phyloP scores from a whole-genome alignment of 176 grass and related monocot species.

The Puya raimondii region DNA sequence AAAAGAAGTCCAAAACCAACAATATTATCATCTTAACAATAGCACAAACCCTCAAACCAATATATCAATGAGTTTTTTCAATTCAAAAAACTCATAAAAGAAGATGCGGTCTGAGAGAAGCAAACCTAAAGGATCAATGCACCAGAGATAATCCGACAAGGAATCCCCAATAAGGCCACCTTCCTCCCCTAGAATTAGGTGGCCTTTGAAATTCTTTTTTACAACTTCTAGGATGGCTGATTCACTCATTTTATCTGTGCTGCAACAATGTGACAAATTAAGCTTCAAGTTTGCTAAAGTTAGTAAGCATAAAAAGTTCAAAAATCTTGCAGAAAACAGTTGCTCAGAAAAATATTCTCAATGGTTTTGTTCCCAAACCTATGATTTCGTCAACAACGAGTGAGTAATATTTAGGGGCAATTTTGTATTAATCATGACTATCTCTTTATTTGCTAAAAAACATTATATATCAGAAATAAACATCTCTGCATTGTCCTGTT shows the following conservation, averaged over 20 bases:
- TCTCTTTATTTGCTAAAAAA: too few relatives aligned
- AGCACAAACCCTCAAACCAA: not conserved
- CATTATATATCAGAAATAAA: too few relatives aligned
- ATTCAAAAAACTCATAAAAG: not conserved
- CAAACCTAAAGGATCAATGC: slow-evolving; percentile 96
- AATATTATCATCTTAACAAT: not conserved
- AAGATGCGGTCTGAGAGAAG: slow-evolving; percentile 10
- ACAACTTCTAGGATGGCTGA: slow-evolving; percentile 84
- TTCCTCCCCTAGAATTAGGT: slow-evolving; percentile 98
- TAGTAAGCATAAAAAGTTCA: not conserved
- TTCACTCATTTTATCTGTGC: slow-evolving; percentile 90
- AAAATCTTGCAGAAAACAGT: not conserved
- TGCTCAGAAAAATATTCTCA: not conserved
- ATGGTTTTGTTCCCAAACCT: too few relatives aligned
- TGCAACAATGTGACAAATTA: slow-evolving; percentile 38
- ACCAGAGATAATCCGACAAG: slow-evolving; percentile 90
- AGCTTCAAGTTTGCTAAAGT: slow-evolving; percentile 12
- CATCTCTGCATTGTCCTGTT: too few relatives aligned
- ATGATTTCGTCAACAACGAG: too few relatives aligned
- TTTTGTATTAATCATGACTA: not conserved
- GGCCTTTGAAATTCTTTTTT: slow-evolving; percentile 70
- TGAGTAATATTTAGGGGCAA: not conserved
- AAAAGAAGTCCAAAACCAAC: not conserved
- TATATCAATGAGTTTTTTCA: not conserved
- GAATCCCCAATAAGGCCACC: slow-evolving; percentile 89